A percentile compares a stretch with the other conserved stretches of the same genome.
phyloP scores from a whole-genome alignment of 176 grass and related monocot species.

The Otatea glauca region DNA sequence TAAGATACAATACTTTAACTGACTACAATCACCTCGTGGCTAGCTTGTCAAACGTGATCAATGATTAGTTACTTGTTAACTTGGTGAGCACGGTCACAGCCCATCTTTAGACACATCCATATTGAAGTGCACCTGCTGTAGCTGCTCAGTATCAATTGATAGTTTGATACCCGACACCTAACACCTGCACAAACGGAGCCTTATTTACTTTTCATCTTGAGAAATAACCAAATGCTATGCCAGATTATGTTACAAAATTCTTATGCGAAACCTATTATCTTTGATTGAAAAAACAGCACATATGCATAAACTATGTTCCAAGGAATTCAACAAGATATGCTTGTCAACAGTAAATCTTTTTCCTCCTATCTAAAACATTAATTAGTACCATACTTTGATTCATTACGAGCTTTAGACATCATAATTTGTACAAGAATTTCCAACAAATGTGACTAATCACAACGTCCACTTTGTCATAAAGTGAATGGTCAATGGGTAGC shows the following conservation, averaged over 20 bases:
- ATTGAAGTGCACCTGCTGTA: constrained; percentile 14
- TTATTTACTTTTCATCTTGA: not conserved
- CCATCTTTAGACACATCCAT: constrained; percentile 21
- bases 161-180: constrained; percentile 6
- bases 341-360: not conserved
- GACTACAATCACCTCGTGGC: constrained; percentile 27
- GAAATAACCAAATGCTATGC: constrained; percentile 1
- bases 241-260: constrained; percentile 13
- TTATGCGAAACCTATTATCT: not conserved
- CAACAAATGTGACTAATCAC: constrained; percentile 3
- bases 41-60: constrained; percentile 20
- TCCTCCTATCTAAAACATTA: not conserved
- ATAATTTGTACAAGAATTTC: constrained; percentile 5
- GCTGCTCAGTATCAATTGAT: constrained; percentile 30
- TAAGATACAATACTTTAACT: constrained; percentile 8
- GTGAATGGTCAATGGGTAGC: constrained; percentile 29
- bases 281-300: not conserved
- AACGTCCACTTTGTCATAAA: constrained; percentile 1
- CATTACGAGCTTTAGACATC: constrained; percentile 10
- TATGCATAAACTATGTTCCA: not conserved
- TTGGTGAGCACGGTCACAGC: constrained; percentile 1
- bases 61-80: constrained; percentile 24
- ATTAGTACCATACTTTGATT: not conserved
- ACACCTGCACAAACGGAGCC: constrained; percentile 34
- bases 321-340: not conserved